Base-by-base conservation (phyloP, 371 early-diverging fungal genomes). In the Apophysomyces ossiformis region DNA sequence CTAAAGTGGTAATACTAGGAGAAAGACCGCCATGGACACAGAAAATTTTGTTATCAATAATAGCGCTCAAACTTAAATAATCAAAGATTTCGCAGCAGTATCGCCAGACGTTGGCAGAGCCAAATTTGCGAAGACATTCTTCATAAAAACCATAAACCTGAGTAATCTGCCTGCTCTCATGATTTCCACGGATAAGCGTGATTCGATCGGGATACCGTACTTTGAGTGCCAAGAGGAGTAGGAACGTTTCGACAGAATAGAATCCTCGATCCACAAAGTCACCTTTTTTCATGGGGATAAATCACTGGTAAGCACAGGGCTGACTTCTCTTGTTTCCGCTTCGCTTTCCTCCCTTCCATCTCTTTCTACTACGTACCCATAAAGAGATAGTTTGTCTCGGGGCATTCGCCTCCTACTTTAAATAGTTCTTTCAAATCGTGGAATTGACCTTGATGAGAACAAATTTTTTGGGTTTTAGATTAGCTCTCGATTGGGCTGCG, bases 231-330 rank as follows among this genome's bases (percentile, higher is more conserved):
- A 99, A 76, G 64, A 99, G 81, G n/a, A 99, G 85, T n/a, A 97
- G 76, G 75, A 99, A 95, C 0, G 99, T 99, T 78, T 99, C 99
- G 15, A 99, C 98, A 57, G 94, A 93, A 81, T 99, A 99, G 70
- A 94, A 98, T 38, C 99, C 99, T 62, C 99, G 92, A 84, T 99
- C 99, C 4, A 99, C 99, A 87, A 99, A 99, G 77, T 99, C 99
- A 37, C 99, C 95, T 92, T 69, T 7, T 36, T 26, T 2, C 32
- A 2, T 26, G 3, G 32, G 32, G 2, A 26, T 26, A 26, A 57
- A 35, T n/a, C 7, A 62, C 6, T 18, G 8, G 21, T 57, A 2
- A 12, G 12, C 44, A 32, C 26, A 35, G 39, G 32, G 58, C 37
- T 35, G 32, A 4, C 16, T 56, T 37, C 36, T 11, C n/a, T n/a